Percentiles rank a stretch among this genome's conserved stretches.
phyloP scores from a whole-genome alignment of 768 basidiomycete genomes.

The Imleria badia region DNA sequence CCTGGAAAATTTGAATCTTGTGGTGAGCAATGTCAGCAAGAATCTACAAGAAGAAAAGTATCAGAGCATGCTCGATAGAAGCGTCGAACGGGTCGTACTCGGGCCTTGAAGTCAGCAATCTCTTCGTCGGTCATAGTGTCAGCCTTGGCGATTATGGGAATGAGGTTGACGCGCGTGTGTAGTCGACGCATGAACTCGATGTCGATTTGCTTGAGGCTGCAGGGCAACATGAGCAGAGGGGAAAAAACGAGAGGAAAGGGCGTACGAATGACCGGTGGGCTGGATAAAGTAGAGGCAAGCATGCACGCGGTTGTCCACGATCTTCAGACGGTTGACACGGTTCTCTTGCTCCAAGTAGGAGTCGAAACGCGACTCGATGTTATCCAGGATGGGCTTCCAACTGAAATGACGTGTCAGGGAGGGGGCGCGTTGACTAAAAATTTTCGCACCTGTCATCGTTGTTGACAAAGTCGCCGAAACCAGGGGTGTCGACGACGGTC shows the following conservation, averaged over 20 bases:
- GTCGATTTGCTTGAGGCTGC: conserved; percentile 93
- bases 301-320: conserved; percentile 96
- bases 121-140: conserved; percentile 98
- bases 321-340: conserved; percentile 91
- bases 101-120: conserved; percentile 86
- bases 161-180: conserved; percentile 96
- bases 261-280: conserved; percentile 96
- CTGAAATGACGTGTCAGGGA: conserved; percentile 42
- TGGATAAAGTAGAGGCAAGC: conserved; percentile 99
- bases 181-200: conserved; percentile 99
- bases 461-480: conserved; percentile 99
- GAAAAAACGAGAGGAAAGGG: background rate
- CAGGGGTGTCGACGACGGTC: conserved; percentile 99
- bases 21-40: conserved; percentile 92
- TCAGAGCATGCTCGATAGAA: background rate
- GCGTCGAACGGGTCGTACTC: conserved; percentile 49
- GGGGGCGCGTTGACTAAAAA: conserved; percentile 9
- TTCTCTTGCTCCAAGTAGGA: conserved; percentile 98
- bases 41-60: conserved; percentile 54
- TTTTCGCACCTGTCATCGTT: conserved; percentile 87
- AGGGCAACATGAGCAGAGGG: background rate
- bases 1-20: conserved; percentile 97
- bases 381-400: conserved; percentile 98
- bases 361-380: conserved; percentile 97
- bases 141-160: conserved; percentile 97